Conservation (phyloP, 2,329 filamentous ascomycete genomes). For the Trematosphaeria pertusa region DNA sequence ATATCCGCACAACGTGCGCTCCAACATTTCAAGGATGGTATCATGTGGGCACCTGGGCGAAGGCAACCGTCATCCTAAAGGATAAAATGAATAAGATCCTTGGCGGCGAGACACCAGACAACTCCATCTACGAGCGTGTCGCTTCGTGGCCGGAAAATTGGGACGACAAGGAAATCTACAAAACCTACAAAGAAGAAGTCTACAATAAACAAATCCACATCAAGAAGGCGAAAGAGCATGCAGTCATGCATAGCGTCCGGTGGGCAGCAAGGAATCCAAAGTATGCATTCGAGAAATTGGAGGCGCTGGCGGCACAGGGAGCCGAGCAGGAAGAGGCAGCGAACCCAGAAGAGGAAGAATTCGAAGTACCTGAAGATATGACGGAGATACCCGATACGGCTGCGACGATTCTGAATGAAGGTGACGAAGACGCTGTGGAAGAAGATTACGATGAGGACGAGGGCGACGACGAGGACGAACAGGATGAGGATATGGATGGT, state of each 20-base stretch:
- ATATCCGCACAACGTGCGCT: slow-evolving; percentile 55
- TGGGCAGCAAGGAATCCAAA: slow-evolving; percentile 41
- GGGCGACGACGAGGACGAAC: slow-evolving; percentile 18
- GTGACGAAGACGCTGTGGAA: slow-evolving; percentile 17
- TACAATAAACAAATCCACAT: slow-evolving; percentile 28
- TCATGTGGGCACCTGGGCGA: slow-evolving; percentile 79
- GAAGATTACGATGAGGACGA: slow-evolving; percentile 23
- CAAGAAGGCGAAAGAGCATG: slow-evolving; percentile 36
- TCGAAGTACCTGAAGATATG: slow-evolving; percentile 38
- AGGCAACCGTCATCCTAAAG: slow-evolving; percentile 86
- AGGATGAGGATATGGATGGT: slow-evolving; percentile 24
- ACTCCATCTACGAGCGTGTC: slow-evolving; percentile 40
- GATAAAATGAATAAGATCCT: slow-evolving; percentile 70
- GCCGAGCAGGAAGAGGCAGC: slow-evolving; percentile 16
- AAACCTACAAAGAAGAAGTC: slow-evolving; percentile 36
- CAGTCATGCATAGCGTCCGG: slow-evolving; percentile 41
- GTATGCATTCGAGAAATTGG: slow-evolving; percentile 43
- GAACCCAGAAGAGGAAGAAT: slow-evolving; percentile 23
- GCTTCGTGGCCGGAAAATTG: slow-evolving; percentile 42
- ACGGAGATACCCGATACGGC: slow-evolving; percentile 38
- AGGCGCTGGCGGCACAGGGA: slow-evolving; percentile 15
- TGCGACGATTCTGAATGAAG: slow-evolving; percentile 25
- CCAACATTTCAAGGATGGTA: slow-evolving; percentile 77
- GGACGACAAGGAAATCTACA: slow-evolving; percentile 40
- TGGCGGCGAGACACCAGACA: slow-evolving; percentile 39